Evolutionary conservation across 108 stramenopile genomes (phyloP).

Genomic region (Nitzschia palea): DNA sequence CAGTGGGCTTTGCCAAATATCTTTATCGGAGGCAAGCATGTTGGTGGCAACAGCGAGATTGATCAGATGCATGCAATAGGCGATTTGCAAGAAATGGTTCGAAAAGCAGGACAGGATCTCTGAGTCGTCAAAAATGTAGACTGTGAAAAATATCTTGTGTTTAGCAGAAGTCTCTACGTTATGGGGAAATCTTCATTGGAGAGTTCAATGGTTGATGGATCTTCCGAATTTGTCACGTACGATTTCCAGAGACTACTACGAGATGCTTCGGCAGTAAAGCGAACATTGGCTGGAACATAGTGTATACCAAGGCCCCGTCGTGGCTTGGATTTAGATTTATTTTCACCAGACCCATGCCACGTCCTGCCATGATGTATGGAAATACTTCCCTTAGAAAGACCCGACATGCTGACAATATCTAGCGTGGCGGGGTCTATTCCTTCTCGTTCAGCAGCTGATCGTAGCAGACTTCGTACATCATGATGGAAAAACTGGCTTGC

Average conservation of each 20-base stretch:
- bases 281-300: conserved; percentile 71
- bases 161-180: not conserved
- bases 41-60: conserved; percentile 32
- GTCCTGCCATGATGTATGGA: conserved; percentile 77
- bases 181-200: conserved; percentile 58
- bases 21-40: conserved; percentile 30
- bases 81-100: conserved; percentile 34
- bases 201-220: conserved; percentile 40
- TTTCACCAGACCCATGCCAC: conserved; percentile 81
- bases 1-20: conserved; percentile 40
- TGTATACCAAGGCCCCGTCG: conserved; percentile 81
- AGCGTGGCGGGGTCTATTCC: conserved; percentile 45
- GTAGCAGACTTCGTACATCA: conserved; percentile 38
- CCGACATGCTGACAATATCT: conserved; percentile 61
- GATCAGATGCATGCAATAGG: conserved; percentile 34
- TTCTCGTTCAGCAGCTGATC: conserved; percentile 52
- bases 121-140: too few relatives aligned
- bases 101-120: conserved; percentile 16
- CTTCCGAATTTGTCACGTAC: conserved; percentile 39
- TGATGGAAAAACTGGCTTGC: conserved; percentile 65
- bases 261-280: conserved; percentile 61
- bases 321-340: conserved; percentile 39
- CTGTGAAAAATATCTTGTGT: too few relatives aligned
- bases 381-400: conserved; percentile 60
- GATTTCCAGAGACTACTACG: conserved; percentile 70